Percentiles rank a stretch among this genome's conserved stretches.
Conservation (phyloP, 1,284 basidiomycete species). For the Apiotrichum montevideense region DNA sequence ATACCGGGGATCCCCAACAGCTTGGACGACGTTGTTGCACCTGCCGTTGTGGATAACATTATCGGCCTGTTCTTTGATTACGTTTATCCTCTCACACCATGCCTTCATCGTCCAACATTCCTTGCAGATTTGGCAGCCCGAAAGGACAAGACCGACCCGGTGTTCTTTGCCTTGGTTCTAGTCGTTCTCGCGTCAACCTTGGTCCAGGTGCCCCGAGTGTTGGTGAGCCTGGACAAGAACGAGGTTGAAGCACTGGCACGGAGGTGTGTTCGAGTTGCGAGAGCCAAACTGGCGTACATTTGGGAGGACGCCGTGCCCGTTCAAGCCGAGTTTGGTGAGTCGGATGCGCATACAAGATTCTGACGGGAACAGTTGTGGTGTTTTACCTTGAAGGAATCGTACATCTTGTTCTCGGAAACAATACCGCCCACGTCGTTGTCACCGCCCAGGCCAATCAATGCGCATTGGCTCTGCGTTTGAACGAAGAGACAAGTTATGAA, state of each 20-base stretch:
- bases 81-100: slow-evolving; percentile 39
- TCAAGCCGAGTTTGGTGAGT: slow-evolving; percentile 14
- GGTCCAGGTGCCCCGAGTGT: slow-evolving; percentile 33
- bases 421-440: slow-evolving; percentile 36
- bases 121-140: slow-evolving; percentile 28
- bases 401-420: slow-evolving; percentile 37
- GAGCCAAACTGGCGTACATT: slow-evolving; percentile 30
- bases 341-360: too few relatives aligned
- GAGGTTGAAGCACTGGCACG: slow-evolving; percentile 34
- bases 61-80: slow-evolving; percentile 40
- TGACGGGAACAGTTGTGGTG: slow-evolving; percentile 11
- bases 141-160: slow-evolving; percentile 31
- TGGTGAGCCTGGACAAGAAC: slow-evolving; percentile 35
- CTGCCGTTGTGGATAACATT: slow-evolving; percentile 29
- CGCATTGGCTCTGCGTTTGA: slow-evolving; percentile 34
- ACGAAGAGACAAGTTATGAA: slow-evolving; percentile 39
- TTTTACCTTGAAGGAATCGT: slow-evolving; percentile 35
- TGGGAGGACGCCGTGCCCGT: slow-evolving; percentile 27
- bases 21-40: slow-evolving; percentile 32
- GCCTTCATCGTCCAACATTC: slow-evolving; percentile 39
- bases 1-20: slow-evolving; percentile 19
- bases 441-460: slow-evolving; percentile 38
- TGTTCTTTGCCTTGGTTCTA: slow-evolving; percentile 33
- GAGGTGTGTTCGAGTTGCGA: slow-evolving; percentile 26
- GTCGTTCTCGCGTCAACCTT: slow-evolving; percentile 36